These are phyloP conservation scores for Olyra latifolia DNA, from an alignment of 176 grass and related monocot species.

Conservation along the genomic window DNA sequence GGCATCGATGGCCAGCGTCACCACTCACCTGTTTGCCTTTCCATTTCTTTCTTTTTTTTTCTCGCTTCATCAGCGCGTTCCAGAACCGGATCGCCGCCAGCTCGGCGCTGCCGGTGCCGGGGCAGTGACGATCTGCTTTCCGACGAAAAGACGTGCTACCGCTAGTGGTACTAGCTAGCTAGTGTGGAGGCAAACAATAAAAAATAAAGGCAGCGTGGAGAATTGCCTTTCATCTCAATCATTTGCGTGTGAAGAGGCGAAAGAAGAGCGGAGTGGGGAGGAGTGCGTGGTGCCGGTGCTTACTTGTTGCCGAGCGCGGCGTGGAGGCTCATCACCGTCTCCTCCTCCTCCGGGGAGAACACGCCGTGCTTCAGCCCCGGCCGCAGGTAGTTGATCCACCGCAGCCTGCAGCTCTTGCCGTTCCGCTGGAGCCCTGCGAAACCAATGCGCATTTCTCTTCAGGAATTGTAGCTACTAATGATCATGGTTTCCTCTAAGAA, in stretches of 20 bases:
- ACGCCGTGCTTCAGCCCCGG: slow-evolving; percentile 75
- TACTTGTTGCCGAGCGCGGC: slow-evolving; percentile 90
- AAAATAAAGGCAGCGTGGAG: slow-evolving; percentile 34
- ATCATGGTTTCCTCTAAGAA: neutral
- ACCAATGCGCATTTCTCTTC: slow-evolving; percentile 10
- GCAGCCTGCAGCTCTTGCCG: slow-evolving; percentile 70
- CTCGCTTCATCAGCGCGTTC: neutral
- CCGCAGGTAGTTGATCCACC: slow-evolving; percentile 83
- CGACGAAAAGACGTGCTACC: neutral
- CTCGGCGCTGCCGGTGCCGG: slow-evolving; percentile 14
- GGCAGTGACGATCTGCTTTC: slow-evolving; percentile 24
- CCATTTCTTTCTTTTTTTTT: neutral
- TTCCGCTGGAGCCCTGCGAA: slow-evolving; percentile 58
- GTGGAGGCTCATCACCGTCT: slow-evolving; percentile 79
- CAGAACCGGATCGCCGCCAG: slow-evolving; percentile 33
- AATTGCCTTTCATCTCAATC: slow-evolving; percentile 39
- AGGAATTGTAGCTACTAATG: no score
- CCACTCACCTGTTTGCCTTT: slow-evolving; percentile 21
- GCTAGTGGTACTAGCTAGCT: neutral
- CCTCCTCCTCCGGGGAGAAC: slow-evolving; percentile 82
- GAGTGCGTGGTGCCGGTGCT: slow-evolving; percentile 22
- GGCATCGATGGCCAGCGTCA: slow-evolving; percentile 6
- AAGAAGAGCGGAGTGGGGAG: no score
- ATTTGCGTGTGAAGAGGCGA: slow-evolving; percentile 29
- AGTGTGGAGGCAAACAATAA: slow-evolving; percentile 4